phyloP scores from a whole-genome alignment of 208 protist species.

The Wallacemonas sp. region DNA sequence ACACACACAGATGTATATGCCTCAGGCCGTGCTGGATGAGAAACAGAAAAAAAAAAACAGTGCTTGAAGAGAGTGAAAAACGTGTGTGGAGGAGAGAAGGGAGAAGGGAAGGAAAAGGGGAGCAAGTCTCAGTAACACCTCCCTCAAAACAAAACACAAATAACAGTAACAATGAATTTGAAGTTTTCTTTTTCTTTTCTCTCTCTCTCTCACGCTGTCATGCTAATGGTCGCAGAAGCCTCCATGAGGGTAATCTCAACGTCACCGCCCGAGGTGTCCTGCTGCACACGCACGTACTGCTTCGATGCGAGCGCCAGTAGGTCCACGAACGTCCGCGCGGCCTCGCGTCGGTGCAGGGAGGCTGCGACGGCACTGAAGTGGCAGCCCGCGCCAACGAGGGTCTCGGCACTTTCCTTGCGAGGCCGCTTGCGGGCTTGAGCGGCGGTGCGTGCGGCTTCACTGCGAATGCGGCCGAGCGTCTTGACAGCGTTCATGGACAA shows the following conservation, averaged over 20 bases:
- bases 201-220: conserved; percentile 18
- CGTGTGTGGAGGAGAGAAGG: background rate
- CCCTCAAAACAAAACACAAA: too few species aligned
- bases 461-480: conserved; percentile 59
- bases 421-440: conserved; percentile 19
- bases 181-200: too few species aligned
- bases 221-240: conserved; percentile 24
- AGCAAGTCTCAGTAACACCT: background rate
- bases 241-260: conserved; percentile 49
- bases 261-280: conserved; percentile 28
- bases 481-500: conserved; percentile 45
- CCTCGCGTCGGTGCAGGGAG: conserved; percentile 60
- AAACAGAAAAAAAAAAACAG: too few species aligned
- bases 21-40: too few species aligned
- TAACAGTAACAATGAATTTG: too few species aligned
- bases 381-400: conserved; percentile 40
- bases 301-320: conserved; percentile 77
- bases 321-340: conserved; percentile 80
- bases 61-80: background rate
- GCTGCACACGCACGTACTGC: conserved; percentile 48
- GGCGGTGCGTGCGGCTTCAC: conserved; percentile 15
- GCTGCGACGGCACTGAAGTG: conserved; percentile 45
- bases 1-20: too few species aligned
- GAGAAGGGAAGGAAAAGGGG: background rate
- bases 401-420: conserved; percentile 14